Evolutionary conservation across 1,284 basidiomycete genomes (phyloP).

Genomic region (Uromyces viciae-fabae): DNA sequence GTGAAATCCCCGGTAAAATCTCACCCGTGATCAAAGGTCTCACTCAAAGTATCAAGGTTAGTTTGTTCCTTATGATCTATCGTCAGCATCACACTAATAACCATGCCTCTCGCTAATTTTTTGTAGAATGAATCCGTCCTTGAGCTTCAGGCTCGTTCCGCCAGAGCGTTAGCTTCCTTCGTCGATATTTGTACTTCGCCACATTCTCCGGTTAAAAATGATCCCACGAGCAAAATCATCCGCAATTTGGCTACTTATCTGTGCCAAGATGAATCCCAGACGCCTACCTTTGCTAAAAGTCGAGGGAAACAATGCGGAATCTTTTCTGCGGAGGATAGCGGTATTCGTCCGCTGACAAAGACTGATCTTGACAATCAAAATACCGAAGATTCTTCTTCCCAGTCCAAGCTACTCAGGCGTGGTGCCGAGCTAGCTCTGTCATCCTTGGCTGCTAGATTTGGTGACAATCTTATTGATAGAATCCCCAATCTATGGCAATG

Average conservation of each 20-base stretch:
- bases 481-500: constrained; percentile 93
- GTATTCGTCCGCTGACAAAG: constrained; percentile 45
- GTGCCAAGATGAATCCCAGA: constrained; percentile 82
- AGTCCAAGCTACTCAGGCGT: constrained; percentile 61
- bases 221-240: constrained; percentile 84
- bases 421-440: constrained; percentile 82
- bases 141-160: constrained; percentile 85
- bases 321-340: constrained; percentile 63
- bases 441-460: constrained; percentile 74
- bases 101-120: constrained; percentile 11
- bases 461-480: constrained; percentile 66
- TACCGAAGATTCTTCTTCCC: constrained; percentile 48
- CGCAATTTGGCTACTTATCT: constrained; percentile 96
- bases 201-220: constrained; percentile 60
- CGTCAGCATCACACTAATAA: neutral
- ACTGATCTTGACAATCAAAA: constrained; percentile 19
- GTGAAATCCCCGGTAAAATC: constrained; percentile 81
- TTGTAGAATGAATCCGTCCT: constrained; percentile 78
- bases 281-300: constrained; percentile 76
- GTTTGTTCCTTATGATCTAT: constrained; percentile 46
- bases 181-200: constrained; percentile 76
- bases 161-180: constrained; percentile 78
- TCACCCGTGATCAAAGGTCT: constrained; percentile 94
- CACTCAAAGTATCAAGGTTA: constrained; percentile 94
- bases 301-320: constrained; percentile 69